Evolutionary conservation across 768 basidiomycete species (phyloP).

Genomic region (Amanita rimosa): DNA sequence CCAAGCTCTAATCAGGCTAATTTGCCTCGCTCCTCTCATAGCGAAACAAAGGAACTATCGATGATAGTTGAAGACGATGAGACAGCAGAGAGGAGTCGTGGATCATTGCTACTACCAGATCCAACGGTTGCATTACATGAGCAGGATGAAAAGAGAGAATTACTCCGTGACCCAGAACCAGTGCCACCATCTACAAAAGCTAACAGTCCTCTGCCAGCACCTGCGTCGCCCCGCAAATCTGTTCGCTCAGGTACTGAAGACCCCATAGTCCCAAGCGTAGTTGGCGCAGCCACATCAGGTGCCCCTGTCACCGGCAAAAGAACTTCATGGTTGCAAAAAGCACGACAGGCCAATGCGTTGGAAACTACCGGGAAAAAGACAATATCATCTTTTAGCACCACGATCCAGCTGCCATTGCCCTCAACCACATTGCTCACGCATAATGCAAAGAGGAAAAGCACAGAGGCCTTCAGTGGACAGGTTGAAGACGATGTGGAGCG

Average conservation of each 20-base stretch:
- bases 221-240: conserved; percentile 61
- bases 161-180: conserved; percentile 22
- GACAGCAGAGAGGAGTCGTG: conserved; percentile 28
- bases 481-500: conserved; percentile 29
- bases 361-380: conserved; percentile 38
- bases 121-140: neutral
- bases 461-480: conserved; percentile 20
- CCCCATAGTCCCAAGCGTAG: conserved; percentile 17
- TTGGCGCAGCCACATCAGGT: conserved; percentile 30
- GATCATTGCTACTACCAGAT: conserved; percentile 13
- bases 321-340: conserved; percentile 75
- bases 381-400: conserved; percentile 3
- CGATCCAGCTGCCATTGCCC: neutral
- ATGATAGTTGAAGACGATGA: conserved; percentile 69
- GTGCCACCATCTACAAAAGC: conserved; percentile 13
- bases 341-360: conserved; percentile 59
- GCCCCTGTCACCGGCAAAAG: conserved; percentile 42
- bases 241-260: conserved; percentile 39
- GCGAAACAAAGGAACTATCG: conserved; percentile 40
- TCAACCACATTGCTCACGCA: conserved; percentile 7
- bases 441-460: conserved; percentile 57
- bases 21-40: conserved; percentile 5
- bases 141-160: conserved; percentile 7
- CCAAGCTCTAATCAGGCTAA: neutral
- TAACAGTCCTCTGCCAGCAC: conserved; percentile 45